Base-by-base conservation (phyloP, 2,329 filamentous ascomycete species). In the Phaeosphaeria sp. region DNA sequence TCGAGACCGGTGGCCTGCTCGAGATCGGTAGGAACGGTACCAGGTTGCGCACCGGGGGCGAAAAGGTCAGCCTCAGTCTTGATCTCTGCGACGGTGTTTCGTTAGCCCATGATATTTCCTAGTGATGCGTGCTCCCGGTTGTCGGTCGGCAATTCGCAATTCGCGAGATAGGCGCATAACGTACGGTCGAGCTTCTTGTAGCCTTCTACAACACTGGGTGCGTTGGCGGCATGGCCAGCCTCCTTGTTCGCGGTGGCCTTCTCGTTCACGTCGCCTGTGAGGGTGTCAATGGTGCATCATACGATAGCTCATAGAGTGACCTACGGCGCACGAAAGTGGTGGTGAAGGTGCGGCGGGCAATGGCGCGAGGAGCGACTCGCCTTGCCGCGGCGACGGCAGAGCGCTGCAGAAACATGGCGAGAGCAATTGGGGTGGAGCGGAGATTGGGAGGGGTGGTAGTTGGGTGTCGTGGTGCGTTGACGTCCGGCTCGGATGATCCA, bases 1-100 rank as follows among this genome's bases (percentile, higher is more conserved):
- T 99, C 95, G 60, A 98, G 86, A 91, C 95, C 95, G 72, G 95
- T 98, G 59, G 95, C 83, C 81, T 99, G 95, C 80, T 98, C 93
- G 78, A 96, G 81, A 81, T 99, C 95, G 82, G 92, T 96, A 68
- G 95, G 92, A 68, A 99, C 84, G 78, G 90, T 91, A 77, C 95
- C 94, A 65, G 88, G 82, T 72, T 86, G 80, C 72, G 90, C 93
- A 84, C 95, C 95, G 33, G 92, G 91, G 64, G 90, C 87, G 66
- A 96, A 69, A 59, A 99, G 91, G 80, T 99, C 95, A n/a, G 87
- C 85, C 68, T 90, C 86, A 66, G 77, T 81, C 83, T 90, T 90
- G 83, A 99, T 87, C 73, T 98, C 95, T 99, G 79, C 70, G 68
- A 20, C 50, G 9, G n/a, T 23, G 48, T 43, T 47, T 39, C 30